phyloP scores from a whole-genome alignment of 768 basidiomycete genomes.

The Neoboletus magnificus region DNA sequence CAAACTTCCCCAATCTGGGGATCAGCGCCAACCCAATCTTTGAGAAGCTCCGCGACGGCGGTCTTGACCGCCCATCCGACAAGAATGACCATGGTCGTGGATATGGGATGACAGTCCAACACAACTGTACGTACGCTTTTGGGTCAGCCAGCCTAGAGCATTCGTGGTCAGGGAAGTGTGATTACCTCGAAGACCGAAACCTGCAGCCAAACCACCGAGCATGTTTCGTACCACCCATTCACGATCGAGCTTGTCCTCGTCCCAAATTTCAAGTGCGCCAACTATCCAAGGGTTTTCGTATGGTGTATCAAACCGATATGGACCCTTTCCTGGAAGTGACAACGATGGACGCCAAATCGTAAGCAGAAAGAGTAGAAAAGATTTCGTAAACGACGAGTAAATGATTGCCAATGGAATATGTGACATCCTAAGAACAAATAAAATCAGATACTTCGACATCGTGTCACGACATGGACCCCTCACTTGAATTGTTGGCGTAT shows the following conservation, averaged over 20 bases:
- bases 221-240: slow-evolving; percentile 85
- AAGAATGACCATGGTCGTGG: slow-evolving; percentile 74
- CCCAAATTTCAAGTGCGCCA: slow-evolving; percentile 52
- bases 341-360: slow-evolving; percentile 70
- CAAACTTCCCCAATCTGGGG: slow-evolving; percentile 61
- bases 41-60: slow-evolving; percentile 54
- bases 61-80: slow-evolving; percentile 74
- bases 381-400: slow-evolving; percentile 81
- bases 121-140: slow-evolving; percentile 51
- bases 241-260: slow-evolving; percentile 72
- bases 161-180: background rate
- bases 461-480: background rate
- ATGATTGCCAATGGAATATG: slow-evolving; percentile 75
- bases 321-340: slow-evolving; percentile 14
- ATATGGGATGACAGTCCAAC: slow-evolving; percentile 68
- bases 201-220: slow-evolving; percentile 82
- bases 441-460: background rate
- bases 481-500: slow-evolving; percentile 65
- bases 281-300: slow-evolving; percentile 36
- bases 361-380: slow-evolving; percentile 78
- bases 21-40: slow-evolving; percentile 64
- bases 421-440: slow-evolving; percentile 47
- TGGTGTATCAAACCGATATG: slow-evolving; percentile 24
- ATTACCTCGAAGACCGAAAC: slow-evolving; percentile 79
- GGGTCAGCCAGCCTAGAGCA: background rate